Evolutionary conservation across 2,329 filamentous ascomycete genomes (phyloP).

Genomic region (Neofusicoccum cordaticola): DNA sequence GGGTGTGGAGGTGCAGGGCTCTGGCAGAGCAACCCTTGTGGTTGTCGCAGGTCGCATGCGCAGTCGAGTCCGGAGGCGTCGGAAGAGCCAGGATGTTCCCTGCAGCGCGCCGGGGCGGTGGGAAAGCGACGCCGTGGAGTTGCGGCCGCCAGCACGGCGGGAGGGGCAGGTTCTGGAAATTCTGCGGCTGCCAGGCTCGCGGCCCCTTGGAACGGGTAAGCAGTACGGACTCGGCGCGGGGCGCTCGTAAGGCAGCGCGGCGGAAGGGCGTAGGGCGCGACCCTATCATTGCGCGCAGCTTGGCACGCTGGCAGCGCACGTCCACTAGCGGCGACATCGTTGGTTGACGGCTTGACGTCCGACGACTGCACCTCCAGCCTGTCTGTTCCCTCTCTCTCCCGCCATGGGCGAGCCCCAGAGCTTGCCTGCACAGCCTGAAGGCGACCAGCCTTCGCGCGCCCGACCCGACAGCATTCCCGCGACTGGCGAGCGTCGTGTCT

Average conservation of each 20-base stretch:
- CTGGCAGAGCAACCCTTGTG: neutral
- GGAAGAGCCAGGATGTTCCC: constrained; percentile 9
- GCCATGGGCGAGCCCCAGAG: constrained; percentile 16
- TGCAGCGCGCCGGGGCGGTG: neutral
- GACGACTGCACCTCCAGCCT: constrained; percentile 4
- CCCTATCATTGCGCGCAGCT: neutral
- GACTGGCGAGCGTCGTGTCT: neutral
- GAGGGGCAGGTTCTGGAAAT: neutral
- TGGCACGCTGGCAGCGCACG: constrained; percentile 6
- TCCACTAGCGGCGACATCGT: neutral
- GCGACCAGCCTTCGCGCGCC: neutral
- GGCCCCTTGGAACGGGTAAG: no score
- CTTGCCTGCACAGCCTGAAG: constrained; percentile 10
- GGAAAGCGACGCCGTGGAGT: neutral
- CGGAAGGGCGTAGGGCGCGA: neutral
- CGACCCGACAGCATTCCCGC: neutral
- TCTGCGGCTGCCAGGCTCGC: no score
- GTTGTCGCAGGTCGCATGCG: neutral
- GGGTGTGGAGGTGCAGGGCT: constrained; percentile 2
- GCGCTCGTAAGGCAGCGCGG: neutral
- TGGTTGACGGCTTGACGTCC: constrained; percentile 9
- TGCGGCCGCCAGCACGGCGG: neutral
- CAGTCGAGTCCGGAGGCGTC: neutral
- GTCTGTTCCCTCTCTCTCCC: neutral
- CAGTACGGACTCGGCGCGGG: neutral